Evolutionary conservation across 1,284 basidiomycete genomes (phyloP), one percentile per base, ranked within the genome.

Genomic region (Trichosporon inkin): DNA sequence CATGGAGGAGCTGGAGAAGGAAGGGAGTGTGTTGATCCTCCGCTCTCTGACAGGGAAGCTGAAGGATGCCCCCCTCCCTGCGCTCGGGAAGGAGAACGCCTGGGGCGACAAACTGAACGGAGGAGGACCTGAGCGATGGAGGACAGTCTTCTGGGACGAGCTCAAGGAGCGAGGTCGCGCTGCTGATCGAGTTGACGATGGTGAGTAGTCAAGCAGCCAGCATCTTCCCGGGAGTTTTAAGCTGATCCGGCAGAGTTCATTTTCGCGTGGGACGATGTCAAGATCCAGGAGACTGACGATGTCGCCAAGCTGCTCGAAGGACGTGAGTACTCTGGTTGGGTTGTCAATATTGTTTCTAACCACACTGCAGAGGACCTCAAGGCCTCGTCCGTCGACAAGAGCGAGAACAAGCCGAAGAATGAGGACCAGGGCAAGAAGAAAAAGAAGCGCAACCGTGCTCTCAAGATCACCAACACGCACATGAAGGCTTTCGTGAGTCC

Each of bases 391-490:
- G 63, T 63, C 16, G 57, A 68, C 4, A 58, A 62, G 22, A 67
- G 64, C 53, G 73, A 74, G 62, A 71, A 69, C 64, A 70, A 71
- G 62, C 68, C 67, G 57, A 62, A 62, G 36, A 62, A 66, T 3
- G 58, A 64, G 37, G 62, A 61, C 36, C 61, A 60, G 14, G 44
- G 68, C 59, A 76, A 77, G 68, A 77, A 77, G 68, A 71, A 72
- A 66, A 71, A 69, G 61, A 64, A 60, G 20, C 58, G 66, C 2
- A 57, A 56, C n/a, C 63, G 71, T 10, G 64, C 68, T 0, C 63
- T 77, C 62, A 78, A 78, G 69, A 72, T 79, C 53, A 78, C 76
- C 24, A 79, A 79, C 57, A 71, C 71, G 19, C 77, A 79, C 64
- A 75, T 79, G 76, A 73, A 76, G 60, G 71, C 65, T 22, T 65